These are phyloP conservation scores for Colletotrichum sp. DNA, from an alignment of 2,329 filamentous ascomycete species.

Conservation along the genomic window DNA sequence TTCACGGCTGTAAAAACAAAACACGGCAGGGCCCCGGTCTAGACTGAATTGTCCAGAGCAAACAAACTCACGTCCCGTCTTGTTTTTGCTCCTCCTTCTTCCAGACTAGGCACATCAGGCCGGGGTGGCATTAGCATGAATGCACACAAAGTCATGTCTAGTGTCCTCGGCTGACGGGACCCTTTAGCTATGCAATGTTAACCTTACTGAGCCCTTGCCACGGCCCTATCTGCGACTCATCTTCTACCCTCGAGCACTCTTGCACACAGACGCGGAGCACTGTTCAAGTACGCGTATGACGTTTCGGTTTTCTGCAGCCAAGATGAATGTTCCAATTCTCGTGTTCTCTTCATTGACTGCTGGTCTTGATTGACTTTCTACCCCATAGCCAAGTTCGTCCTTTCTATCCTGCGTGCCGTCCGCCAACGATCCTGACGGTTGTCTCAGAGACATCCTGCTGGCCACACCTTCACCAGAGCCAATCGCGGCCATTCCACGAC, in stretches of 20 bases:
- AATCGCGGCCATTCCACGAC: background rate
- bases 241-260: background rate
- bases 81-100: background rate
- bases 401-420: background rate
- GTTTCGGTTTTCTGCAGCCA: constrained; percentile 11
- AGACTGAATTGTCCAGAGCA: background rate
- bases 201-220: background rate
- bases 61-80: background rate
- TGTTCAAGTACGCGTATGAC: constrained; percentile 5
- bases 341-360: background rate
- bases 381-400: background rate
- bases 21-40: background rate
- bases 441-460: background rate
- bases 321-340: background rate
- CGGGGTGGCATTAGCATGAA: background rate
- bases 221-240: background rate
- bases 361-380: background rate
- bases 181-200: background rate
- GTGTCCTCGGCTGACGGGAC: background rate
- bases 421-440: background rate
- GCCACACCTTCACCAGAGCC: background rate
- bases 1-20: background rate
- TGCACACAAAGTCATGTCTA: background rate
- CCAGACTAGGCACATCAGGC: background rate
- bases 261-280: background rate